Conservation (phyloP, 805 yeast genomes). For the Myxozyma udenii region DNA sequence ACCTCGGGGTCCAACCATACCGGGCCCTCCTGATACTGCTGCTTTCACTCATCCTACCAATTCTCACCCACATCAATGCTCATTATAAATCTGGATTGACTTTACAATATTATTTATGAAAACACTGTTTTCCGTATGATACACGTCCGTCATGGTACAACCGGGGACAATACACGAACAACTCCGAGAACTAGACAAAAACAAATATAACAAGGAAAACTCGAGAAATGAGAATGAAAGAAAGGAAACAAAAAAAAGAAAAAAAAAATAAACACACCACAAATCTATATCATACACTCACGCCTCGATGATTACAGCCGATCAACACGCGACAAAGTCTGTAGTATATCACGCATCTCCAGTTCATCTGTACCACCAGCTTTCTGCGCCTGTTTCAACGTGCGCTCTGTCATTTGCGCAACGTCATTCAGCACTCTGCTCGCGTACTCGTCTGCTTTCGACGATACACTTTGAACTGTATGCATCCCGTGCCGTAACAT, state of each 20-base stretch:
- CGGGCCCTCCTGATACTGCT: no score
- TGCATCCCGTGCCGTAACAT: conserved; percentile 30
- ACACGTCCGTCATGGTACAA: no score
- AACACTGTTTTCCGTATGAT: no score
- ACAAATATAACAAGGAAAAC: not conserved
- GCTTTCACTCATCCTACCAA: no score
- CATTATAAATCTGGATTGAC: no score
- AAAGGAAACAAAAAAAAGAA: no score
- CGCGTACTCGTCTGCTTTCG: conserved; percentile 30
- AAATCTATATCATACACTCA: conserved; percentile 3
- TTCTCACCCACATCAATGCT: no score
- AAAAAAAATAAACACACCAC: not conserved
- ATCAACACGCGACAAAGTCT: conserved; percentile 23
- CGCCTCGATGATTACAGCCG: conserved; percentile 10
- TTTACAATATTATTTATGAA: no score
- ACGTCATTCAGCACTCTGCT: conserved; percentile 7
- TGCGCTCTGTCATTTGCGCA: conserved; percentile 1
- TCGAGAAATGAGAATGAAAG: not conserved
- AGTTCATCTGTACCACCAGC: conserved; percentile 23
- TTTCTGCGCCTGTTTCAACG: conserved; percentile 7
- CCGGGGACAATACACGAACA: no score
- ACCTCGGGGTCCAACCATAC: no score
- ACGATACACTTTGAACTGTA: conserved; percentile 29
- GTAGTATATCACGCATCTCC: conserved; percentile 22
- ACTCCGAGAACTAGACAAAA: no score